Base-by-base conservation (phyloP, 306 rosid species). In the Luffa acutangula region DNA sequence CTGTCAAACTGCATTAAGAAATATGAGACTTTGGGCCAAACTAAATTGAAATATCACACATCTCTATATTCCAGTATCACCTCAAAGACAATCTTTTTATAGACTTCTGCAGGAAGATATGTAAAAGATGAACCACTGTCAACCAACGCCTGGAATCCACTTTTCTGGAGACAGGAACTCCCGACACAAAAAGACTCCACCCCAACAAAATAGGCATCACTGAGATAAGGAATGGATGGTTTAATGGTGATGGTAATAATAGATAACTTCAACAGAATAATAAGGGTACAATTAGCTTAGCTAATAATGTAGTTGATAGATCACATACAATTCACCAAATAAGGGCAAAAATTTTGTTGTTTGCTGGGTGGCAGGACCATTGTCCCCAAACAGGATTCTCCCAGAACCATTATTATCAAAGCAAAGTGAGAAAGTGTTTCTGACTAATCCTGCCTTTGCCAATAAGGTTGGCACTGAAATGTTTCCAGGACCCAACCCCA, bases 401-500 rank as follows among this genome's bases (percentile, higher is more conserved):
- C 96, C 96, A 17, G 86, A 86, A 79, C 78, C 88, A 54, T 89
- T 64, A 33, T 85, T 88, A 81, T 82, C 83, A 15, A 89, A 83
- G 80, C 91, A 91, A 60, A 91, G 70, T 13, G 93, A 87, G 80
- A 91, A 87, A 15, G 91, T 87, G 79, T 89, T 81, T 54, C 3
- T 82, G 78, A 84, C 77, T 82, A 91, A 81, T 75, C 93, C 89
- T 12, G 85, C 91, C 78, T 88, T 81, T 75, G 93, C 93, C 65
- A 91, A 84, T 62, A 89, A 82, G 66, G 88, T 89, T 21, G 91
- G 96, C 78, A 91, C 89, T 3, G 93, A 89, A 79, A 89, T 84
- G 75, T 85, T 80, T 41, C 90, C 91, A 31, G 87, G 86, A 80
- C 96, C 96, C 79, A 91, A 79, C 80, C 96, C 96, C 89, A 91